A percentile compares a stretch with the other conserved stretches of the same genome.
Conservation (phyloP, 208 protist species). For the Crithidia sp. region DNA sequence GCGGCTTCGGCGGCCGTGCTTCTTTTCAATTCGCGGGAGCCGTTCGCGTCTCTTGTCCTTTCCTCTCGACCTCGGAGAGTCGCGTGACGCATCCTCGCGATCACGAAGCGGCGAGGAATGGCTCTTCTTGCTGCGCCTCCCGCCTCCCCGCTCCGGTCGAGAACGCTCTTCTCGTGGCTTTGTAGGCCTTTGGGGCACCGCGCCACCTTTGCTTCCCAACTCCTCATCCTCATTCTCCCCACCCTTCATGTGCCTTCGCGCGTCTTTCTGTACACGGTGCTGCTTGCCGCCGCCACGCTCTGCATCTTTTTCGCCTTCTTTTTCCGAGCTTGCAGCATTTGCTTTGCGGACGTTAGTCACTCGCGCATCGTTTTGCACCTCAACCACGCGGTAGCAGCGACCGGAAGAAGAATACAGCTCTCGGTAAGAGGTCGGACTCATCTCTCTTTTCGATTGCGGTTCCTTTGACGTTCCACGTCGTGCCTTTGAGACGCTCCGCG, state of each 20-base stretch:
- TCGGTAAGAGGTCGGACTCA: not conserved
- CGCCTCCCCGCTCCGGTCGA: not conserved
- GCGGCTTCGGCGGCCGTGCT: not conserved
- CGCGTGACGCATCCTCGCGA: not conserved
- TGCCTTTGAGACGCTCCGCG: not conserved
- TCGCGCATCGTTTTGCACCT: not conserved
- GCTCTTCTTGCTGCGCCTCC: not conserved
- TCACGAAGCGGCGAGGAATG: not conserved
- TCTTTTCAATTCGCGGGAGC: conserved; percentile 1
- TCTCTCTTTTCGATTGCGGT: not conserved
- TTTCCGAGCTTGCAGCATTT: not conserved
- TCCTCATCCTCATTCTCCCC: not conserved
- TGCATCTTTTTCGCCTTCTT: not conserved
- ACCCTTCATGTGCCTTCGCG: not conserved
- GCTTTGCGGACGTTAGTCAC: not conserved
- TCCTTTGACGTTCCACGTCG: not conserved
- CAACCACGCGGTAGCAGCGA: conserved; percentile 10
- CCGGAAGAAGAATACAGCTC: conserved; percentile 5
- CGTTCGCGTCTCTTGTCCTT: not conserved
- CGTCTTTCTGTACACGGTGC: no score
- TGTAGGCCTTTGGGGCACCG: conserved; percentile 2
- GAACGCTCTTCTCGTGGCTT: not conserved
- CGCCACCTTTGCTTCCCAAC: not conserved
- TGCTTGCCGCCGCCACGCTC: no score
- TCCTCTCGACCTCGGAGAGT: not conserved